Percentiles rank a stretch among this genome's conserved stretches.
Evolutionary conservation across 179 eudicot species (phyloP).

Genomic region (Silene vulgaris): DNA sequence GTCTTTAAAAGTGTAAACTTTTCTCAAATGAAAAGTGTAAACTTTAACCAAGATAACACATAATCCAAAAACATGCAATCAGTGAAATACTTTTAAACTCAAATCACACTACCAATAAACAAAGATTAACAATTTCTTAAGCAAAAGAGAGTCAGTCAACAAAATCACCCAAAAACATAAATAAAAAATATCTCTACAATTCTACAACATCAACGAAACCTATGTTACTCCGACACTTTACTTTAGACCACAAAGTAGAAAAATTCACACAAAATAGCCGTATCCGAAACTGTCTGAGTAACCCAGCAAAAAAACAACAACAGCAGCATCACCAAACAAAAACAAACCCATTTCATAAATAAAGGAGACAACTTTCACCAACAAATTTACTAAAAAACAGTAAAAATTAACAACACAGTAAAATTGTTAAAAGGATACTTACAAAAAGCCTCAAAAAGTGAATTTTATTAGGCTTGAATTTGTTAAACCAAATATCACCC

Average conservation of each 20-base stretch:
- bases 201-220: background rate
- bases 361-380: slow-evolving; percentile 16
- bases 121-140: background rate
- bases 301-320: background rate
- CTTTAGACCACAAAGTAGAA: too few relatives aligned
- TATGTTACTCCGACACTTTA: background rate
- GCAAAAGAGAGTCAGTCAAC: background rate
- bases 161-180: background rate
- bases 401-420: too few relatives aligned
- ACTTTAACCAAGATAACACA: too few relatives aligned
- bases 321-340: background rate
- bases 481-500: slow-evolving; percentile 13
- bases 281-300: background rate
- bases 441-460: slow-evolving; percentile 43
- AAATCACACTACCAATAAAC: too few relatives aligned
- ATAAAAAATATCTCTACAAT: background rate
- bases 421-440: slow-evolving; percentile 16
- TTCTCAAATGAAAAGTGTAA: too few relatives aligned
- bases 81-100: too few relatives aligned
- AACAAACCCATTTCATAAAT: background rate
- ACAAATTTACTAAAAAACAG: background rate
- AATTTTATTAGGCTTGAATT: slow-evolving; percentile 30
- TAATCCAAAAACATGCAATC: too few relatives aligned
- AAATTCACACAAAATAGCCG: too few relatives aligned
- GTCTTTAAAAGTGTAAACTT: too few relatives aligned